Base-by-base conservation (phyloP, 345 rosid genomes). In the Gossypium longicalyx region DNA sequence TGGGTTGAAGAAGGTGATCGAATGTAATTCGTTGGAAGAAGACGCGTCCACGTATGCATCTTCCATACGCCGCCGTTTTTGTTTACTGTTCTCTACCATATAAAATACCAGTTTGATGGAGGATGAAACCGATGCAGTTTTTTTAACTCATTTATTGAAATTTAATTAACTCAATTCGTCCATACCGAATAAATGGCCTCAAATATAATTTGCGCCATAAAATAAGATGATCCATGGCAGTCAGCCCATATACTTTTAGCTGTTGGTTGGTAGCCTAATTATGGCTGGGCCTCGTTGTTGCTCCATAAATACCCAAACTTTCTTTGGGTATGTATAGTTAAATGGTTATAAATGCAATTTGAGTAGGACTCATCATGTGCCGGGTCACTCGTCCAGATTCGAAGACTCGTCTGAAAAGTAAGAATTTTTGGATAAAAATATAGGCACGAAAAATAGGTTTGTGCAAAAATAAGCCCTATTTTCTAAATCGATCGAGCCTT, bases 381-480 rank as follows among this genome's bases (percentile, higher is more conserved):
- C 34, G 4, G 34, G 34, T 29, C 5, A 29, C 34, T 5, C 5
- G 1, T 34, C 0, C 0, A 34, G 7, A 34, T 34, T 5, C 7
- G 7, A 34, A 34, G 7, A 34, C 7, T 1, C 0, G 41, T 34
- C 0, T 5, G 7, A 5, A 34, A 34, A 34, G 0, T 34, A 6
- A 0, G 0, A 34, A 0, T 0, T 4, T 34, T 34, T 34, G 41
- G 1, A 34, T 0, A 4, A 34, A 34, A 4, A 0, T 34, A 34
- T 4, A 34, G 7, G 0, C 1, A 34, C 41, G 1, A 4, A 3
- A 4, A 34, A 34, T 34, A 34, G 0, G 1, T 34, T 4, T 34
- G 0, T 1, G 4, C 7, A 34, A 34, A 29, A 34, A 34, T 29
- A 29, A 29, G 1, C 0, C 0, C 0, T 0, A 0, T 34, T 34